Conservation (phyloP, 768 basidiomycete genomes). For the Termitomyces sp. region DNA sequence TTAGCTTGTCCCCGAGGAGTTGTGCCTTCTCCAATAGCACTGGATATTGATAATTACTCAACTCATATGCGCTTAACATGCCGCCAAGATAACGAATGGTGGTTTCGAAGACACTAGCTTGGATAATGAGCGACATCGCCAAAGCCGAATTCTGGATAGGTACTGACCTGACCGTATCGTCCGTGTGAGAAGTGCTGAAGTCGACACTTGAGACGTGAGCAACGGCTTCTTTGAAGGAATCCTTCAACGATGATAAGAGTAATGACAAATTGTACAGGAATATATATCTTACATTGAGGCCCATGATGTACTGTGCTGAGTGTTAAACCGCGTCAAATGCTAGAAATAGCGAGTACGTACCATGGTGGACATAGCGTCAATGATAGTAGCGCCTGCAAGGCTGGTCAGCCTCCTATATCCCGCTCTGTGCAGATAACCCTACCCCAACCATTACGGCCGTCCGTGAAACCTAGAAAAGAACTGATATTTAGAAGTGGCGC, state of each 20-base stretch:
- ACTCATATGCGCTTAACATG: conserved; percentile 65
- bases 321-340: not conserved
- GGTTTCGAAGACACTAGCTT: conserved; percentile 62
- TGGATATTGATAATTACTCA: conserved; percentile 46
- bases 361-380: conserved; percentile 49
- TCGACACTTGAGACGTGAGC: conserved; percentile 38
- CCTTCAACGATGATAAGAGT: conserved; percentile 16
- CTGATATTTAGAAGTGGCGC: not conserved
- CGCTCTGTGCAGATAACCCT: conserved; percentile 17
- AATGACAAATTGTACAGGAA: not conserved
- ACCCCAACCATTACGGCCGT: conserved; percentile 26
- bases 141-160: not conserved
- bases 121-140: not conserved
- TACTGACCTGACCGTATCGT: conserved; percentile 19
- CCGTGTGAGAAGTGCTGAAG: conserved; percentile 38
- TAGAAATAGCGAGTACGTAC: conserved; percentile 19
- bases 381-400: conserved; percentile 42
- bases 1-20: conserved; percentile 57
- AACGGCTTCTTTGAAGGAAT: conserved; percentile 41
- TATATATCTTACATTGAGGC: conserved; percentile 25
- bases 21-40: conserved; percentile 54
- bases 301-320: conserved; percentile 39
- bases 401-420: not conserved
- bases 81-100: conserved; percentile 72
- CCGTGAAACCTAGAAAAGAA: conserved; percentile 11